These are phyloP conservation scores for Trichopus zeylanicus DNA, from an alignment of 116 monocot genomes.

Conservation along the genomic window DNA sequence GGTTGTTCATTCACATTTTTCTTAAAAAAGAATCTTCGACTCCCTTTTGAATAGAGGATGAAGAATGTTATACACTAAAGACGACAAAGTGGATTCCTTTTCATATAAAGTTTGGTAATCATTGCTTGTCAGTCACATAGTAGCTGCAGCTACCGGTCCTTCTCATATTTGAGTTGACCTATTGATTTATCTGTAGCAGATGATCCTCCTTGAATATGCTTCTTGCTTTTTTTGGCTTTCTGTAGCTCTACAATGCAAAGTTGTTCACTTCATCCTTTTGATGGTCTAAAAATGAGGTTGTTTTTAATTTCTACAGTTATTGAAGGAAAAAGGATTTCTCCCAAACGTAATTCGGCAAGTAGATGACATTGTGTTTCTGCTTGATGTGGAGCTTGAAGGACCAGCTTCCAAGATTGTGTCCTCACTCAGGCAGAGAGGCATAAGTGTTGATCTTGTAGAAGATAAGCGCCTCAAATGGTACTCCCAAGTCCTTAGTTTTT, in stretches of 20 bases:
- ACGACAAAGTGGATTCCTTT: no score
- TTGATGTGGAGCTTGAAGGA: constrained; percentile 83
- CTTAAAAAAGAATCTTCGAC: background rate
- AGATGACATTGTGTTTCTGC: constrained; percentile 82
- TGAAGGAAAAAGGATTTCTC: constrained; percentile 87
- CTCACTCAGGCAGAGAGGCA: constrained; percentile 64
- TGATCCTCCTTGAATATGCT: background rate
- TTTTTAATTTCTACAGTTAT: constrained; percentile 34
- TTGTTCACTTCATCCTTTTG: background rate
- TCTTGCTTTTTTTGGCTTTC: background rate
- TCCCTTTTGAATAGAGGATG: no score
- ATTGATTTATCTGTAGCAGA: background rate
- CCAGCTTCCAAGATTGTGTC: constrained; percentile 72
- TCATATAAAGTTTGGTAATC: background rate
- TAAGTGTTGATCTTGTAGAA: constrained; percentile 86
- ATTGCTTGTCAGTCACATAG: background rate
- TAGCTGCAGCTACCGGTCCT: background rate
- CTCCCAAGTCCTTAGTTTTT: background rate
- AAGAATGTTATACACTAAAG: no score
- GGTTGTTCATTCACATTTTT: no score
- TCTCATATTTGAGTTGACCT: background rate
- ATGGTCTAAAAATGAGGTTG: background rate
- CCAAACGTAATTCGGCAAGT: constrained; percentile 69
- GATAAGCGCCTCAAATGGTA: constrained; percentile 97
- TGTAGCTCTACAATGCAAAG: no score